phyloP scores from a whole-genome alignment of 2,329 filamentous ascomycete species.

The Colletotrichum horii region DNA sequence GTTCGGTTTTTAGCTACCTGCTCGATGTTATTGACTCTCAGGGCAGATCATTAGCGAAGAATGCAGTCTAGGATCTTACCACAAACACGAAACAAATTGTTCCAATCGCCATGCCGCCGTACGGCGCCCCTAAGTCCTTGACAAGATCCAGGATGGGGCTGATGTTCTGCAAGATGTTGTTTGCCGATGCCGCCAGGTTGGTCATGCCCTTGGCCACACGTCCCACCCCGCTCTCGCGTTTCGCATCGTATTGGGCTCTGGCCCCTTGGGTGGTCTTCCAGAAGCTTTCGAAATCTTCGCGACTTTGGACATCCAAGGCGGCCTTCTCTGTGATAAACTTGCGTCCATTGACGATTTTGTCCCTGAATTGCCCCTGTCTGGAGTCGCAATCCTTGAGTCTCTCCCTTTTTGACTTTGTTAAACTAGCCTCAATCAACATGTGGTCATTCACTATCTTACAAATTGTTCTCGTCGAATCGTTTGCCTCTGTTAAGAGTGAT shows the following conservation, averaged over 20 bases:
- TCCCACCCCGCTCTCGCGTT: neutral
- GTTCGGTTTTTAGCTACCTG: neutral
- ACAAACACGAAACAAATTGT: neutral
- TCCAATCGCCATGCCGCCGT: neutral
- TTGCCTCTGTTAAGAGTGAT: neutral
- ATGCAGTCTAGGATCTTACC: neutral
- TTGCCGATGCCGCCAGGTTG: neutral
- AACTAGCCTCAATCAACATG: neutral
- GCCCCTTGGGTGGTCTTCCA: neutral
- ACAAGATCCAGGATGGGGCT: neutral
- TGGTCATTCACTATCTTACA: neutral
- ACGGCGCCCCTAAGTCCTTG: neutral
- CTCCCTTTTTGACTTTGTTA: neutral
- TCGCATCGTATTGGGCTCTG: neutral
- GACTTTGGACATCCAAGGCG: neutral
- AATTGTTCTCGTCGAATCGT: neutral
- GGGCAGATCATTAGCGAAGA: neutral
- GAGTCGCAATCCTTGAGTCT: neutral
- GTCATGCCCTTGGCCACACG: neutral
- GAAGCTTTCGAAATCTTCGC: neutral
- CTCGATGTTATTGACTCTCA: neutral
- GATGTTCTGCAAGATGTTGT: neutral
- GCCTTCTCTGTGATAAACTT: neutral
- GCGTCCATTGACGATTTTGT: neutral
- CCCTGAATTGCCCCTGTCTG: neutral